Evolutionary conservation across 345 rosid genomes (phyloP), one percentile per base, ranked within the genome.

Genomic region (Ailanthus altissimus): DNA sequence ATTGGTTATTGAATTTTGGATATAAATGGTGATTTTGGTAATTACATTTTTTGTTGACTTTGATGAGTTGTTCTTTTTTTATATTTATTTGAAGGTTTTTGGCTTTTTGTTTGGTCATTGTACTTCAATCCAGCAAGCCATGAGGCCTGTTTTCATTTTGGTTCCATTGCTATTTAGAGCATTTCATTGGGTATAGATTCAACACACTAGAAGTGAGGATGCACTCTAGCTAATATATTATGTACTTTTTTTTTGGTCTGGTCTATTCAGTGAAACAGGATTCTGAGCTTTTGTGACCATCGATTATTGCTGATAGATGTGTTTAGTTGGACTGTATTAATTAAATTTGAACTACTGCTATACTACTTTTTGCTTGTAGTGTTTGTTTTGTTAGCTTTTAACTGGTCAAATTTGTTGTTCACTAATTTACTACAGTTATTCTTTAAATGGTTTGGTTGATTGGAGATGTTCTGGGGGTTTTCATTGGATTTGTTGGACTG

Each of bases 401-500:
- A 16, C 42, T 54, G 53, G 14, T 57, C 65, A 42, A 56, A 32
- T 42, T 72, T 57, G n/a, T n/a, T 5, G 8, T 58, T 12, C 56
- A 12, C 42, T 50, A 12, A 36, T 38, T 67, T 23, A 28, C 53
- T 8, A 6, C 63, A 61, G 20, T 58, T 46, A 13, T 38, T 69
- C 51, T 72, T 71, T 66, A 18, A 66, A 66, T 65, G 47, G 15
- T 11, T 65, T 50, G 21, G 18, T 67, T 20, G 64, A 50, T 43
- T 60, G 54, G 45, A 58, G 57, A 49, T 59, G 43, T 5, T 36
- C 53, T 65, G 51, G 15, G 65, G 47, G n/a, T 51, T 15, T 71
- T 46, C 26, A 61, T 62, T 36, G 28, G 53, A 32, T 61, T 74
- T 71, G n/a, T 80, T 77, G 67, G 63, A 63, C 61, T 83, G 32